A percentile compares a stretch with the other conserved stretches of the same genome.
Evolutionary conservation across 2,329 filamentous ascomycete genomes (phyloP).

Genomic region (Colletotrichum spinosum): DNA sequence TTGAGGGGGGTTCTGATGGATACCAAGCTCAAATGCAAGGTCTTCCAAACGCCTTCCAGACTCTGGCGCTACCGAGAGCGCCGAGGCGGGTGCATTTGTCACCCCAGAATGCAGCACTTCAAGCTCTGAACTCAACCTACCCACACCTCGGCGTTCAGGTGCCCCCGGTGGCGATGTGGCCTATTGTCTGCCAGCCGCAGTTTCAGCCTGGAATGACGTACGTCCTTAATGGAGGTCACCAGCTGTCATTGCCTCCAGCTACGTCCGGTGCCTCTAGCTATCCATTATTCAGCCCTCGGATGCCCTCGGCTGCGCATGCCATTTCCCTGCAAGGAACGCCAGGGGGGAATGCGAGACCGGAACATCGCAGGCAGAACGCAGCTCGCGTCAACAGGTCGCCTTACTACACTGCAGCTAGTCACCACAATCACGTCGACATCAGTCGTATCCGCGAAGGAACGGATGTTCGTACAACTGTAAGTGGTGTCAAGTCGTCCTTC

Average conservation of each 20-base stretch:
- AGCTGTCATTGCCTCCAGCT: constrained; percentile 6
- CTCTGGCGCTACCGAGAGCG: constrained; percentile 20
- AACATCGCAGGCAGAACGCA: constrained; percentile 62
- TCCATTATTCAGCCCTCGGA: constrained; percentile 38
- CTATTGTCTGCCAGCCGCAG: constrained; percentile 47
- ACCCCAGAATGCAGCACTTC: neutral
- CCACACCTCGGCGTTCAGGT: constrained; percentile 38
- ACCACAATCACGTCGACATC: constrained; percentile 73
- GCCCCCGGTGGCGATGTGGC: constrained; percentile 46
- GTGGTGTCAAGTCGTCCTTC: constrained; percentile 41
- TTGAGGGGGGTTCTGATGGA: too few species aligned
- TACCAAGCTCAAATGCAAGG: constrained; percentile 9
- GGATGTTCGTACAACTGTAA: constrained; percentile 81
- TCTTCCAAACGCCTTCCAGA: constrained; percentile 27
- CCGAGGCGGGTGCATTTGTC: constrained; percentile 6
- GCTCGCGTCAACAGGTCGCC: constrained; percentile 58
- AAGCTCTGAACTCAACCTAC: constrained; percentile 7
- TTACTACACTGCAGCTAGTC: constrained; percentile 60
- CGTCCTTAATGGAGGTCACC: constrained; percentile 41
- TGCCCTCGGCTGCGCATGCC: constrained; percentile 37
- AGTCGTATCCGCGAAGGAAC: constrained; percentile 71
- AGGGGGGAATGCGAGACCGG: constrained; percentile 48
- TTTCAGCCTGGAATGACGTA: constrained; percentile 45
- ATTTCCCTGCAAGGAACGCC: constrained; percentile 1
- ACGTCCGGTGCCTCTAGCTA: constrained; percentile 14